Conservation (phyloP, 73 alveolate genomes). For the Stentor roeselii region DNA sequence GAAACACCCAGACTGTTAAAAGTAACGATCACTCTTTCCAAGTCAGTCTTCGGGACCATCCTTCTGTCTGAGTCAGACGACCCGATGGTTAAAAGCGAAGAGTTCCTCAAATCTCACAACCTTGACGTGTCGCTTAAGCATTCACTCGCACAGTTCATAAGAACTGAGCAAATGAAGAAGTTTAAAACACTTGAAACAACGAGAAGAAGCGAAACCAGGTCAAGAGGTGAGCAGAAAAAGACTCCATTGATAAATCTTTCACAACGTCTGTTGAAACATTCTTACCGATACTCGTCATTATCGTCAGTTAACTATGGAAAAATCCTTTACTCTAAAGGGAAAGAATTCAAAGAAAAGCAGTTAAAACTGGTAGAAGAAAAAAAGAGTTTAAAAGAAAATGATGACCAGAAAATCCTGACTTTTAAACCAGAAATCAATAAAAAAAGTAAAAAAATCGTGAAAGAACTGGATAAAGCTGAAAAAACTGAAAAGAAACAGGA, state of each 20-base stretch:
- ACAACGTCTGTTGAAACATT: not conserved
- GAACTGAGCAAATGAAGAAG: not conserved
- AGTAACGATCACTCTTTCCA: not conserved
- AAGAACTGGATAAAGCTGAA: not conserved
- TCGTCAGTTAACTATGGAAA: not conserved
- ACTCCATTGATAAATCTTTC: not conserved
- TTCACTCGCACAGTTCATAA: not conserved
- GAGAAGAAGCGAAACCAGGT: not conserved
- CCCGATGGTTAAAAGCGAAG: not conserved
- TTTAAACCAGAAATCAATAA: not conserved
- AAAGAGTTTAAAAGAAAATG: not conserved
- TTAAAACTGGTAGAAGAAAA: not conserved
- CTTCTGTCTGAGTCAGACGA: not conserved
- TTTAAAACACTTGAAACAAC: not conserved
- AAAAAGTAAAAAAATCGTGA: not conserved
- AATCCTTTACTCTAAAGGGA: not conserved
- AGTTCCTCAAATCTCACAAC: not conserved
- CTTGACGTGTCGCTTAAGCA: not conserved
- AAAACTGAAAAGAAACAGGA: not conserved
- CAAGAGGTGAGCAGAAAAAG: not conserved
- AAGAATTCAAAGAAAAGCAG: not conserved
- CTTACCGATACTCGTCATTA: not conserved
- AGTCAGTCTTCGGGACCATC: not conserved
- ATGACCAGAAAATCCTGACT: not conserved
- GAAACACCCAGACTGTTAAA: not conserved